Base-by-base conservation (phyloP, 805 yeast species). In the Saturnispora gosingensis region DNA sequence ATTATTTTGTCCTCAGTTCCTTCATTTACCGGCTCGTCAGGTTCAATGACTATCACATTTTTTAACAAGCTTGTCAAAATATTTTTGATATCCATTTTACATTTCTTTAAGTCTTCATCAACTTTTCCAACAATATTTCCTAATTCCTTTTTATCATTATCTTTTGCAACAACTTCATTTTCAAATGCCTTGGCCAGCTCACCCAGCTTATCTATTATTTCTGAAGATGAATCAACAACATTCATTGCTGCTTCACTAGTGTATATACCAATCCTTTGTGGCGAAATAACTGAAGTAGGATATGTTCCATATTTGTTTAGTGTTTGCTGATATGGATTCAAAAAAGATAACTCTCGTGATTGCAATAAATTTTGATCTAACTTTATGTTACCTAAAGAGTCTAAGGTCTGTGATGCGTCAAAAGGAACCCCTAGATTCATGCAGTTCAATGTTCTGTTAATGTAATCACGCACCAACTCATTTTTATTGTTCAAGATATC, bases 211-310 rank as follows among this genome's bases (percentile, higher is more conserved):
- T 73, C 76, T 22, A 76, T 56, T 48, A 82, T 67, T n/a, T 78
- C 74, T 49, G 71, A 69, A 1, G 81, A 72, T 54, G 69, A 68
- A 55, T 77, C 82, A 32, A 74, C 70, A 5, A 78, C 79, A 45
- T 72, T 73, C 58, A 77, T 74, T 1, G 81, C 82, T 30, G 80
- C 73, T 59, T 77, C 81, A 3, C 81, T 73, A 15, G 68, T 63
- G 59, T 74, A 80, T 25, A 42, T 27, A 18, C 16, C 24, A 27
- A 39, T 45, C 22, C 28, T 45, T 30, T 36, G 18, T 10, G 46
- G 42, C 9, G 45, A 16, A 2, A 30, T 18, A 5, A 55, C 11
- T 11, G 48, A 45, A 18, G 50, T 28, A 22, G 48, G 52, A 28
- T 36, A 44, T 0, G 78, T 76, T 13, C 51, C 51, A 36, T 49